Evolutionary conservation across 108 stramenopile genomes (phyloP), one percentile per base, ranked within the genome.

Genomic region (Nitzschia putrida): DNA sequence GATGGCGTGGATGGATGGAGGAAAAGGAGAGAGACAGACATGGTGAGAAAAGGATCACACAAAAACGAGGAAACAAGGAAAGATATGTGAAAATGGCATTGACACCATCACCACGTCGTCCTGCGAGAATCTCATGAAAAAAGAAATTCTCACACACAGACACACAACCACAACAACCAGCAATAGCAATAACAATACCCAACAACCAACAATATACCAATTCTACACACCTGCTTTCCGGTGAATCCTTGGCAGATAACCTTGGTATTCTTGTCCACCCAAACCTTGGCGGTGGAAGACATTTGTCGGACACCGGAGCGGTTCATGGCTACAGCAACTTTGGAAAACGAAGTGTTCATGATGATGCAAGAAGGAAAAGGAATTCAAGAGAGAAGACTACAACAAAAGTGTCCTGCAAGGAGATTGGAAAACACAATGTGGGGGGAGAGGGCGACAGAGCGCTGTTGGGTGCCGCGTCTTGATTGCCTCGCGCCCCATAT

Each of bases 191-290:
- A 34, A 34, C 29, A 34, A 34, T n/a, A n/a, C n/a, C n/a, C 29
- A 34, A 34, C 29, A 34, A 34, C 1, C 29, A 34, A 34, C 3
- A 34, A 34, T 4, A 4, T 1, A 34, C 1, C 29, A 34, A 34
- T n/a, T n/a, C 44, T 44, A 77, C 87, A 12, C 47, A 89, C 90
- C 87, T 95, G 96, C 77, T 98, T 98, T 42, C 99, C 99, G 29
- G 99, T 99, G 78, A 99, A 99, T 49, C 99, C 99, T 74, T 99
- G 99, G 63, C 96, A 97, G 66, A 99, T 96, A 29, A 98, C 97
- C 39, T 80, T 80, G 26, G 98, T 99, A 79, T 99, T 82, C 86
- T 96, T 94, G 80, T 99, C 92, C 18, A 99, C 75, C 98, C 97
- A 99, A 14, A 99, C 98, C 50, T 92, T 88, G 80, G 94, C 94